Base-by-base conservation (phyloP, 2,329 filamentous ascomycete species). In the Cordyceps javanica region DNA sequence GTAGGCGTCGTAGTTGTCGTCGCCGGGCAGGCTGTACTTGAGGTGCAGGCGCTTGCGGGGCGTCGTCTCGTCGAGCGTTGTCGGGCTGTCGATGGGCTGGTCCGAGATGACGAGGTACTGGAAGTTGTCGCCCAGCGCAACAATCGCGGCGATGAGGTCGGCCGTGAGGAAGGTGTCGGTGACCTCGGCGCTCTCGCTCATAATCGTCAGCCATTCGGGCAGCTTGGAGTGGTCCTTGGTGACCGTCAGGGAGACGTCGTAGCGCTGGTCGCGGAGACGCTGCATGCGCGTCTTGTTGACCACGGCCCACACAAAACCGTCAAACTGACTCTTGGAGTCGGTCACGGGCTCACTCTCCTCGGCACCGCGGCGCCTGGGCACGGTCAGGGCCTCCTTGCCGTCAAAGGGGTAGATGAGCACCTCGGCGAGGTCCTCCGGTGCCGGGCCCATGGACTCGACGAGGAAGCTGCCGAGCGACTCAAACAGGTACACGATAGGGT, bases 241-340 rank as follows among this genome's bases (percentile, higher is more conserved):
- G 63, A 86, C 86, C 42, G 94, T 97, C 64, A 99, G 82, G 55
- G 90, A 96, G 56, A 97, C 78, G 71, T 99, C 94, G 75, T 97
- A 99, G 66, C 94, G 89, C 62, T 96, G 91, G 49, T 96, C 89
- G 61, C 94, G 88, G 66, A 96, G 82, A 67, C 84, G 79, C 77
- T 90, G 90, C 93, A 99, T 97, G 70, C 82, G 77, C 66, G 91
- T 87, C 83, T 99, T 99, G 82, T 97, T 91, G 61, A 97, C 92
- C 64, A 99, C 74, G 51, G 91, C 93, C 83, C 89, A 97, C 62
- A 99, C 93, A 67, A 97, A 99, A 45, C 87, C 87, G 70, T 97
- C 94, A 67, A 88, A 97, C 59, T 76, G 74, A 77, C 85, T 86
- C 81, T 84, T 87, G 73, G 76, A 66, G 68, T 83, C 75, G 68